Conservation (phyloP, 306 rosid species). For the Delonix regia region DNA sequence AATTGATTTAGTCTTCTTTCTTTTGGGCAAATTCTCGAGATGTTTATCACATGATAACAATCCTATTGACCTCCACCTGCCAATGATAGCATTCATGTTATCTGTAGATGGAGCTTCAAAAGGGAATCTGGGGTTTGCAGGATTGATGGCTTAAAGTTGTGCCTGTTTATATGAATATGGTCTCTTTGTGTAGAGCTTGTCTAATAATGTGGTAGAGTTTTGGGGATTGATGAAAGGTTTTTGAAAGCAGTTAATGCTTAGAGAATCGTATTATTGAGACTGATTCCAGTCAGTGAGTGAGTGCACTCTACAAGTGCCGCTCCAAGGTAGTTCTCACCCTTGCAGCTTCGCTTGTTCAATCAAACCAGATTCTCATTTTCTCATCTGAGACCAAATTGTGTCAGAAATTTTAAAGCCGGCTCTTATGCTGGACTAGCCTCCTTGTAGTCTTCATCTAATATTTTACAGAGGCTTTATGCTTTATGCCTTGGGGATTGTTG, state of each 20-base stretch:
- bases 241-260: slow-evolving; percentile 2
- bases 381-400: slow-evolving; percentile 1
- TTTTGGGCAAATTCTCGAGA: slow-evolving; percentile 22
- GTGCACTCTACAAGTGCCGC: slow-evolving; percentile 22
- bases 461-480: neutral
- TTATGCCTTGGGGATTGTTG: neutral
- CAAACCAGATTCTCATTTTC: slow-evolving; percentile 6
- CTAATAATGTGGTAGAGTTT: neutral
- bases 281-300: slow-evolving; percentile 6
- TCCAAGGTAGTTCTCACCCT: neutral
- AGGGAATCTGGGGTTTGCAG: slow-evolving; percentile 3
- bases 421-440: neutral
- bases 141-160: slow-evolving; percentile 12
- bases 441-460: neutral
- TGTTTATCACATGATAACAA: slow-evolving; percentile 4
- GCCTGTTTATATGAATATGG: slow-evolving; percentile 22
- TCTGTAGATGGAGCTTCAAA: slow-evolving; percentile 5
- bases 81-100: neutral
- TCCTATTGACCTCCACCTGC: slow-evolving; percentile 19
- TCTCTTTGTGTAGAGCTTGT: slow-evolving; percentile 21
- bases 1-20: neutral
- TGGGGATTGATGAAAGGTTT: neutral
- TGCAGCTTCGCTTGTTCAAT: neutral
- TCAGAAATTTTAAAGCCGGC: slow-evolving; percentile 1
- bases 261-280: neutral